Base-by-base conservation (phyloP, 2,329 filamentous ascomycete species). In the Scolecobasidium constrictum region DNA sequence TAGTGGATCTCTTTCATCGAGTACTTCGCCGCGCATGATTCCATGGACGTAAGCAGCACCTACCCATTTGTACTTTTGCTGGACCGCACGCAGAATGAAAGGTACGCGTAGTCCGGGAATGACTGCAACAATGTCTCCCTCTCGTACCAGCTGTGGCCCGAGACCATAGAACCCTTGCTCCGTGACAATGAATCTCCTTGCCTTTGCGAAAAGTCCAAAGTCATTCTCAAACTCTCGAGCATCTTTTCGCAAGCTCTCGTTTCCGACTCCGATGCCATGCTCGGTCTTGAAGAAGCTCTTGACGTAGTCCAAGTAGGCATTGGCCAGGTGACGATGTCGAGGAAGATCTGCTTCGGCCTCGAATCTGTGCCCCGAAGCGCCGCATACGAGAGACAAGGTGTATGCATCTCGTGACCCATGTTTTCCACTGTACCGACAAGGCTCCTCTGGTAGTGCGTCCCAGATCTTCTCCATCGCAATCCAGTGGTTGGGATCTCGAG, bases 41-140 rank as follows among this genome's bases (percentile, higher is more conserved):
- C 37, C 37, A 22, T 39, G 37, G 5, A 39, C 37, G 20, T 39
- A 39, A 12, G 37, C 37, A 6, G 9, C 12, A 22, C 37, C 37
- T 9, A 39, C 37, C 12, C 19, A 15, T 17, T 36, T 13, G 16
- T 12, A 36, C 7, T 17, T 12, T 7, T 17, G 7, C 9, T 17
- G 9, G 7, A 9, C 16, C 16, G 34, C 9, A 9, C 34, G 34
- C 16, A 36, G 34, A 36, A 11, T 11, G 34, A 12, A 36, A 9
- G 34, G 34, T 36, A 17, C 16, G 7, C 16, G 7, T 7, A 18
- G 7, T 7, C 34, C 34, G 9, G 7, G 16, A 9, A 36, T 7
- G 7, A 36, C 34, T 9, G 12, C 9, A 18, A 36, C 34, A 11
- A 36, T 11, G 16, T 36, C 34, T 11, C 34, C 34, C 16, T 36